Percentiles rank a stretch among this genome's conserved stretches.
These are phyloP conservation scores for Stropharia rugosoannulata DNA, from an alignment of 768 basidiomycete species.

Conservation along the genomic window DNA sequence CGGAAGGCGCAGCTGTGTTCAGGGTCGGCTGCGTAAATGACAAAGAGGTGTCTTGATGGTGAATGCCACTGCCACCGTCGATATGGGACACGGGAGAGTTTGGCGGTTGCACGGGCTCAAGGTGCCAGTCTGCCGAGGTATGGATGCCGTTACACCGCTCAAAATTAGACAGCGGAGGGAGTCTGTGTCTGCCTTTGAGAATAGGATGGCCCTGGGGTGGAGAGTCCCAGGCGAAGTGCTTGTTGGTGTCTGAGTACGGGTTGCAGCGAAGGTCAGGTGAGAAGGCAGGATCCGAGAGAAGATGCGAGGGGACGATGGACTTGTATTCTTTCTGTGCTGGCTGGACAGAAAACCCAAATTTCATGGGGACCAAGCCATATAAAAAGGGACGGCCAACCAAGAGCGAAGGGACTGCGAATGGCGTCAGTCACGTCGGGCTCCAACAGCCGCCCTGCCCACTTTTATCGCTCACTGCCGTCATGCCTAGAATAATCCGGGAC, in stretches of 20 bases:
- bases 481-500: not conserved
- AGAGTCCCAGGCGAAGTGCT: slow-evolving; percentile 23
- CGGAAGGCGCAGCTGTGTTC: not conserved
- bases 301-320: slow-evolving; percentile 22
- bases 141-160: slow-evolving; percentile 11
- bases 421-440: slow-evolving; percentile 8
- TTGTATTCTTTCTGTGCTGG: slow-evolving; percentile 8
- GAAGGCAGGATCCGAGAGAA: slow-evolving; percentile 54
- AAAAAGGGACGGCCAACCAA: slow-evolving; percentile 3
- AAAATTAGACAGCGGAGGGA: slow-evolving; percentile 8
- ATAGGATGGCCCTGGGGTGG: slow-evolving; percentile 32
- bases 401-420: not conserved
- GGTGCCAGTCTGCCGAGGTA: slow-evolving; percentile 18
- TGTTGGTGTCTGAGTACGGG: slow-evolving; percentile 38
- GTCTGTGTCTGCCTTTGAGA: slow-evolving; percentile 23
- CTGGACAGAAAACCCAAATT: slow-evolving; percentile 16
- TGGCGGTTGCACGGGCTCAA: slow-evolving; percentile 31
- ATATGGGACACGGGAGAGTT: slow-evolving; percentile 29
- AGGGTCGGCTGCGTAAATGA: slow-evolving; percentile 15
- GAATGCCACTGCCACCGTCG: slow-evolving; percentile 10
- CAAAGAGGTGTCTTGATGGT: slow-evolving; percentile 16
- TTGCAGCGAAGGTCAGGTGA: slow-evolving; percentile 53
- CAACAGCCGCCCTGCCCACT: slow-evolving; percentile 6
- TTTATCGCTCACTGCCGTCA: not conserved
- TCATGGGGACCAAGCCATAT: slow-evolving; percentile 15